Percentiles rank a stretch among this genome's conserved stretches.
Conservation (phyloP, 192 early-diverging fungal genomes). For the Backusella mclennaniae region DNA sequence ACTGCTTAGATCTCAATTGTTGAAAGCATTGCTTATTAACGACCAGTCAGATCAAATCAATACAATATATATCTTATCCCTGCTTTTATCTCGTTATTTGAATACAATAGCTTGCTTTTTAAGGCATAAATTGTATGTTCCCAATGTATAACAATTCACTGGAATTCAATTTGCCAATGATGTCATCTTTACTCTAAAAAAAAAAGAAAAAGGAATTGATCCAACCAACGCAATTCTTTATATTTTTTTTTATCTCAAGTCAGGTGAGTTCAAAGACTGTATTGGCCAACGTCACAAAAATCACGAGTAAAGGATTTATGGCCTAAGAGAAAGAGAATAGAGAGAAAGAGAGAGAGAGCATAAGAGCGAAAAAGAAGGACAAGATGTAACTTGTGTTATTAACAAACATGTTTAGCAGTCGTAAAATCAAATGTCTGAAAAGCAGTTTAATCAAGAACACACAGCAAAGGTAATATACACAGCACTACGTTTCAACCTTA, state of each 20-base stretch:
- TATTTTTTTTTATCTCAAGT: background rate
- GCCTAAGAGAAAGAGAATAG: background rate
- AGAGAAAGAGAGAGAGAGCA: too few species aligned
- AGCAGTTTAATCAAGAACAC: background rate
- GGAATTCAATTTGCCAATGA: background rate
- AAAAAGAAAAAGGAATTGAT: background rate
- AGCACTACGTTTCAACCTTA: background rate
- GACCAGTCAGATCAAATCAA: too few species aligned
- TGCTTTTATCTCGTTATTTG: too few species aligned
- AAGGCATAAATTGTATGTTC: too few species aligned
- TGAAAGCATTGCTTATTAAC: too few species aligned
- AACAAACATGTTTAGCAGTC: background rate
- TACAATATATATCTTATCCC: too few species aligned
- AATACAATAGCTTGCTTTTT: too few species aligned
- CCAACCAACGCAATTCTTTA: slow-evolving; percentile 6
- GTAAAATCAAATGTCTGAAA: background rate
- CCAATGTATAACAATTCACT: too few species aligned
- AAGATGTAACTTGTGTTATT: background rate
- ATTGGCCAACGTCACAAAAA: slow-evolving; percentile 6
- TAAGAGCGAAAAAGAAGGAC: background rate
- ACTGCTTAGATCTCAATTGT: too few species aligned
- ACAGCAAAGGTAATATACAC: background rate
- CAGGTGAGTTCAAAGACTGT: background rate
- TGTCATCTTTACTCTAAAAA: background rate
- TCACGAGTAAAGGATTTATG: background rate